Base-by-base conservation (phyloP, 768 basidiomycete species). In the Clavaria fumosa region DNA sequence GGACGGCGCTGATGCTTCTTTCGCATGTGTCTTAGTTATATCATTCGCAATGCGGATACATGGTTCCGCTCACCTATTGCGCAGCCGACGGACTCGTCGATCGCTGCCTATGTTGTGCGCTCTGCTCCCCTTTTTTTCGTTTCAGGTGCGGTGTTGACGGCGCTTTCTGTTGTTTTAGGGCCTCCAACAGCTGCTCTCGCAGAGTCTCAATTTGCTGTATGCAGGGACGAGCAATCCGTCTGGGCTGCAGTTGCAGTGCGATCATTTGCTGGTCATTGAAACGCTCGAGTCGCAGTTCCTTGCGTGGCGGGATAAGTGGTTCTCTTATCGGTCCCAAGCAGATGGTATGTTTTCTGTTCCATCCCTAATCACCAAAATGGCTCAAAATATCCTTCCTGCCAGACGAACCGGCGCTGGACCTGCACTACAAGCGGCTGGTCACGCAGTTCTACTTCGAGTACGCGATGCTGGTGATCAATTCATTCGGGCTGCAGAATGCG, bases 401-500 rank as follows among this genome's bases (percentile, higher is more conserved):
- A 64, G 64, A 44, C 14, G 49, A 55, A 46, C 22, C 51, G 0
- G 18, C 47, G 9, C 38, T 42, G 1, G 42, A 50, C 20, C 39
- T 44, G 1, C 55, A 67, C 39, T 77, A 76, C 59, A 64, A 66
- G 40, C 52, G 52, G 28, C 55, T 67, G 35, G 70, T 72, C 28
- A 66, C 70, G 19, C 62, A 71, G 45, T 91, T 89, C 51, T 88
- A 86, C 53, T 81, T 71, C 59, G 71, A 85, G 52, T 93, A 93
- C 49, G 73, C 78, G 18, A 72, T 74, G 59, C 70, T 99, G 36
- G 84, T 95, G 24, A 61, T 96, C 41, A 90, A 95, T 53, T 93
- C 91, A 1, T 99, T 99, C 48, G 93, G 93, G 7, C 67, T 99
- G 30, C 91, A 99, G 55, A 84, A 93, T 50, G 88, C 93, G n/a